These are phyloP conservation scores for Millerago galiae DNA, from an alignment of 805 yeast species.

Conservation along the genomic window DNA sequence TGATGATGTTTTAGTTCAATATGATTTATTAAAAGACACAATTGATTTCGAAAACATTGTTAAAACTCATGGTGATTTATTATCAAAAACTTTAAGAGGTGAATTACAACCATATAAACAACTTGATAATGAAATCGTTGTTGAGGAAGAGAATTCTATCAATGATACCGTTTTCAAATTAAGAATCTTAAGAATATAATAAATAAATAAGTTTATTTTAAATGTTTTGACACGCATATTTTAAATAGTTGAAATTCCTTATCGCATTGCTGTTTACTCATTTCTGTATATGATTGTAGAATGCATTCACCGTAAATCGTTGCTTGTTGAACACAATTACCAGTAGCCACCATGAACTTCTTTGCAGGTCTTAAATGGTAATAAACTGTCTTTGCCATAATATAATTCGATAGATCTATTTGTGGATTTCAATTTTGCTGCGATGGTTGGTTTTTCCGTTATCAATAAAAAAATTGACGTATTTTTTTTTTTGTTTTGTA, in stretches of 20 bases:
- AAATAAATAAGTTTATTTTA: conserved; percentile 2
- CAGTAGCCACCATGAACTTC: conserved; percentile 33
- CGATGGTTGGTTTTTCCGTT: too few species aligned
- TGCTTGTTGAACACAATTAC: conserved; percentile 37
- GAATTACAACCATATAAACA: conserved; percentile 36
- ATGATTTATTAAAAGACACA: conserved; percentile 55
- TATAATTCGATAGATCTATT: background rate
- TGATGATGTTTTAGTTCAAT: conserved; percentile 88
- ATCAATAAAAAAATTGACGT: too few species aligned
- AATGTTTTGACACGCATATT: conserved; percentile 36
- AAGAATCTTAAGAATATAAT: conserved; percentile 62
- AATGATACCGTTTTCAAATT: conserved; percentile 75
- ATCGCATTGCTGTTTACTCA: conserved; percentile 46
- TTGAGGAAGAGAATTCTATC: conserved; percentile 82
- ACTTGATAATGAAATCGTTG: conserved; percentile 48
- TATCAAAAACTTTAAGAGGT: conserved; percentile 72
- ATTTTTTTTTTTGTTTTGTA: too few species aligned
- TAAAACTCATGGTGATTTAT: conserved; percentile 55
- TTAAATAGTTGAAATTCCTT: conserved; percentile 44
- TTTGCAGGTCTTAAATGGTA: conserved; percentile 34
- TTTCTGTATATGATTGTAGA: conserved; percentile 40
- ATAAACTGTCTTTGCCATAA: conserved; percentile 7
- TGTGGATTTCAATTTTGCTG: too few species aligned
- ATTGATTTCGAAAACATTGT: conserved; percentile 59
- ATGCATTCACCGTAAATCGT: conserved; percentile 51